Evolutionary conservation across 495 filamentous ascomycete genomes (phyloP), one percentile per base, ranked within the genome.

Genomic region (Pyronema domesticum): DNA sequence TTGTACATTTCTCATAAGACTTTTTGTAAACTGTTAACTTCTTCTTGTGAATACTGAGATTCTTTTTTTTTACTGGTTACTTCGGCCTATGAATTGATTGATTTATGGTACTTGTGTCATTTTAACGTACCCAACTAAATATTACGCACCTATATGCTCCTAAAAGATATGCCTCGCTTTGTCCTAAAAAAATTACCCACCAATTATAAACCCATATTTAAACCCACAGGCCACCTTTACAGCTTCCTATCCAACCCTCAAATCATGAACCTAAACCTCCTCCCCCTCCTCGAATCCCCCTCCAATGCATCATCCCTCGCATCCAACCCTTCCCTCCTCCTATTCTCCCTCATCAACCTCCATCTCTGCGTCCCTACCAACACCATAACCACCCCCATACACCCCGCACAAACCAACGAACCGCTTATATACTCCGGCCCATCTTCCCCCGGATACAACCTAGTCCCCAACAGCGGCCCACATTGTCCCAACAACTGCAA

Each of bases 401-500:
- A 53, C n/a, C 36, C 50, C 10, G 50, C 50, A 18, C 50, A 53
- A n/a, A 33, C 35, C 11, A 42, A 18, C 7, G 10, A n/a, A 10
- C 50, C 50, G 1, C 15, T 9, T 1, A 53, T 53, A 19, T 53
- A 53, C 50, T 76, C 77, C 3, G 83, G 83, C 1, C 61, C 68
- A 30, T 85, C 74, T 1, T 55, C 61, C 1, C 67, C 64, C 0
- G 82, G 82, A 60, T 83, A 89, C 2, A 85, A 51, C 37, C 81
- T 75, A 6, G 81, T 85, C 0, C 84, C 84, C 13, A 89, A 65
- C 9, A 88, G 70, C 4, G 85, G 83, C 1, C 82, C 79, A 53
- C 75, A 76, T 60, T 89, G 85, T 0, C 85, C 84, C 37, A 88
- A 69, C 14, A 81, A 51, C 53, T 85, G 82, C 33, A 87, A 67